These are phyloP conservation scores for Hirsutella rhossiliensis DNA, from an alignment of 2,329 filamentous ascomycete genomes.

Conservation along the genomic window DNA sequence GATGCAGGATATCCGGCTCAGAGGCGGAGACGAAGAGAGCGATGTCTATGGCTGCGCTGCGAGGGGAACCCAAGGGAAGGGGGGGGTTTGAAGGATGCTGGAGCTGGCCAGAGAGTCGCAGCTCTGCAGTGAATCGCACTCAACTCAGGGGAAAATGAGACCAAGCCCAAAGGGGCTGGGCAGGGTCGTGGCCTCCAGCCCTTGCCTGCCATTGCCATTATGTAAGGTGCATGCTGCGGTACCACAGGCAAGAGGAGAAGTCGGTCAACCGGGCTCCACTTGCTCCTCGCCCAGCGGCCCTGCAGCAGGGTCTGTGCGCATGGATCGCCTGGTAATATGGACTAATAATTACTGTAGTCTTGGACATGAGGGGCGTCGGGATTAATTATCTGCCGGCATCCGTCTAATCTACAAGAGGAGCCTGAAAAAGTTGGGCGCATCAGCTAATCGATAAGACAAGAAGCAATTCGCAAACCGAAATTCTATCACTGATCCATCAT, in stretches of 20 bases:
- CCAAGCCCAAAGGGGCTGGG: slow-evolving; percentile 7
- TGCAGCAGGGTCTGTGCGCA: slow-evolving; percentile 4
- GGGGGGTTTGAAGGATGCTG: slow-evolving; percentile 4
- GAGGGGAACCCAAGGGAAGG: slow-evolving; percentile 1
- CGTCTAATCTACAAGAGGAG: background rate
- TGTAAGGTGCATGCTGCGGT: slow-evolving; percentile 4
- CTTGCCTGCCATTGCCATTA: slow-evolving; percentile 11
- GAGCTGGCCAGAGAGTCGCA: slow-evolving; percentile 5
- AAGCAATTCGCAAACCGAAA: background rate
- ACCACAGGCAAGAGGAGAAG: slow-evolving; percentile 2
- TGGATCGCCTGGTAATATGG: slow-evolving; percentile 8
- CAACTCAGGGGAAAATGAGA: slow-evolving; percentile 13
- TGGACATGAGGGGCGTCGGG: slow-evolving; percentile 11
- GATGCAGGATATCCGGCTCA: background rate
- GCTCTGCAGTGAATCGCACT: slow-evolving; percentile 1
- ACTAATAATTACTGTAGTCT: too few species aligned
- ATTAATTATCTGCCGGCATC: slow-evolving; percentile 21
- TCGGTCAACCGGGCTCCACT: background rate
- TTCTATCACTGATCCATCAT: background rate
- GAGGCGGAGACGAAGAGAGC: slow-evolving; percentile 2
- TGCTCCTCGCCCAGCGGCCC: background rate
- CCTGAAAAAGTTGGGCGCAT: background rate
- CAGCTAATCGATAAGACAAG: slow-evolving; percentile 12
- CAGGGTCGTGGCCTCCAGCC: slow-evolving; percentile 12
- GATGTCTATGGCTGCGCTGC: background rate